Percentiles rank a stretch among this genome's conserved stretches.
These are phyloP conservation scores for Phytophthora kernoviae DNA, from an alignment of 352 stramenopile species.

Conservation along the genomic window DNA sequence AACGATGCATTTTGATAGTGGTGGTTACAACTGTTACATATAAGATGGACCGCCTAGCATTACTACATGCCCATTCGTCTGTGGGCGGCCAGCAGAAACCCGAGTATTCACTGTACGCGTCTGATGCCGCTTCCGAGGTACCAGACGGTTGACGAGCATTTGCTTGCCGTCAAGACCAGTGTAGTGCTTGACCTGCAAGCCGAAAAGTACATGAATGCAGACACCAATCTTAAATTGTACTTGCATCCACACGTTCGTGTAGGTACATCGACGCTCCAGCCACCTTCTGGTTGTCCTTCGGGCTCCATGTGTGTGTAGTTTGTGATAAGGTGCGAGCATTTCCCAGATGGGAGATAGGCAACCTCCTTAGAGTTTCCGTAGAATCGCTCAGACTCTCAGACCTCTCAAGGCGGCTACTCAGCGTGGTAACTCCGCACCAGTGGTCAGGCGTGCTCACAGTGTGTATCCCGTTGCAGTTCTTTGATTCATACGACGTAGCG, in stretches of 20 bases:
- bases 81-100: background rate
- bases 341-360: no score
- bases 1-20: background rate
- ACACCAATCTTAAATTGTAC: conserved; percentile 7
- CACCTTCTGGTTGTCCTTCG: no score
- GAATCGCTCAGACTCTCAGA: no score
- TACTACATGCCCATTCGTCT: conserved; percentile 1
- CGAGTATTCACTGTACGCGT: background rate
- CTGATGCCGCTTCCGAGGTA: background rate
- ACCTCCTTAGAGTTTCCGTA: no score
- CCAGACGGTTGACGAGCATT: conserved; percentile 3
- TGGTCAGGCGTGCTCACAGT: no score
- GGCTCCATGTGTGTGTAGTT: no score
- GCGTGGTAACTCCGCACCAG: no score
- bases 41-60: background rate
- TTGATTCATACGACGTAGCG: no score
- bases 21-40: background rate
- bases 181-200: background rate
- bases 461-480: no score
- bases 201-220: conserved; percentile 8
- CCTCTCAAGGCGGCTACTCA: no score
- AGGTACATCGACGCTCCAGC: background rate
- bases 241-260: conserved; percentile 1
- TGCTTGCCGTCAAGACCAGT: conserved; percentile 6
- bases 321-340: no score